phyloP scores from a whole-genome alignment of 306 rosid species.

The Lotus japonicus region DNA sequence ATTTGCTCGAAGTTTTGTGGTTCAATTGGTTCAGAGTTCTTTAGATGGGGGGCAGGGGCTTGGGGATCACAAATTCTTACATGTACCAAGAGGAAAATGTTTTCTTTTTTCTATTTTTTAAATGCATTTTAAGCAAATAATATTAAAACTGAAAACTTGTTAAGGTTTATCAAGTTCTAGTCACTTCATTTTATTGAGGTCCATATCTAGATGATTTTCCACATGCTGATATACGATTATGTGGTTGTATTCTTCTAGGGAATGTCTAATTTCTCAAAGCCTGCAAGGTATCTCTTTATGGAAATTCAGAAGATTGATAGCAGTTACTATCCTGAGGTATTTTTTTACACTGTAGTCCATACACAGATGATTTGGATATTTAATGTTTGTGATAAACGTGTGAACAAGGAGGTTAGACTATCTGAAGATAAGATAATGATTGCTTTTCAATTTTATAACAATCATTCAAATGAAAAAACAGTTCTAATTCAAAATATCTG shows the following conservation, averaged over 20 bases:
- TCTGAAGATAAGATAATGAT: not conserved
- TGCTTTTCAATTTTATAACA: not conserved
- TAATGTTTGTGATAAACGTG: not conserved
- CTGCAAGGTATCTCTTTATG: conserved; percentile 65
- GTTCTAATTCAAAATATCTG: not conserved
- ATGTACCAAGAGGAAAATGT: too few species aligned
- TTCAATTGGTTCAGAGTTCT: not conserved
- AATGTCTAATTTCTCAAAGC: conserved; percentile 85
- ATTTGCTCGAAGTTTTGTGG: not conserved
- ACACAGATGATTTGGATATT: not conserved
- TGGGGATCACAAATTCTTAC: too few species aligned
- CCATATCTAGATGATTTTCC: not conserved
- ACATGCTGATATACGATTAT: not conserved
- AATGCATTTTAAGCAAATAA: too few species aligned
- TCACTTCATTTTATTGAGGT: too few species aligned
- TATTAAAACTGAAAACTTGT: too few species aligned
- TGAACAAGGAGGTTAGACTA: not conserved
- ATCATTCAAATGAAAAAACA: not conserved
- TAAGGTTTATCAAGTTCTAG: too few species aligned
- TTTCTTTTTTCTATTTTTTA: too few species aligned
- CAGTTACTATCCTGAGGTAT: conserved; percentile 92
- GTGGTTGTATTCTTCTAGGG: conserved; percentile 48
- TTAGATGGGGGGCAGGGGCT: not conserved
- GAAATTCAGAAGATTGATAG: conserved; percentile 91
- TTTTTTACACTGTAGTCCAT: not conserved